Base-by-base conservation (phyloP, 352 stramenopile species). In the Globisporangium uncinulatum region DNA sequence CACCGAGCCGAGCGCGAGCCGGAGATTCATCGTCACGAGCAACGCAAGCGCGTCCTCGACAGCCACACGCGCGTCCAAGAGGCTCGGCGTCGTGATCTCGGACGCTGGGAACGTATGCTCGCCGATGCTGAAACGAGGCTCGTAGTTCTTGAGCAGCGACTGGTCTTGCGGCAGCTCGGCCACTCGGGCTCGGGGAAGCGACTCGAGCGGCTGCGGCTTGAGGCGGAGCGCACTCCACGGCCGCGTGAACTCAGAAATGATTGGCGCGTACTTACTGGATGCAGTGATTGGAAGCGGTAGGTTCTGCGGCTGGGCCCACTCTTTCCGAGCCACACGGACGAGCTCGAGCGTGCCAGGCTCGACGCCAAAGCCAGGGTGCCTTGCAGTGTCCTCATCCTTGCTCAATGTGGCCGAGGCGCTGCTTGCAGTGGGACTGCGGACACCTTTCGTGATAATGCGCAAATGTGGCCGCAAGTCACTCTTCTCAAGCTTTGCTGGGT, bases 141-240 rank as follows among this genome's bases (percentile, higher is more conserved):
- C 78, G 42, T 91, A 91, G 56, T 73, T 83, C 58, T 82, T 86
- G 47, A 89, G 54, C 36, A 89, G 50, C 15, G 68, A 75, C 2
- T 70, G 53, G 5, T 81, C 67, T 63, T 53, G 52, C 1, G 21
- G 19, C 50, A 59, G 42, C n/a, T 57, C 56, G 6, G 13, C 36
- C 19, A 19, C 56, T 44, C 52, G 36, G 3, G 15, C 49, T 7
- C 41, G 46, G 11, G 39, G 19, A 42, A 54, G 29, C 34, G 37
- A 29, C 8, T 54, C 44, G 6, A 17, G 49, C 0, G 34, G 39
- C 17, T 31, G n/a, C 5, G 29, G 2, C 3, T 37, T 39, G 32
- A 65, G n/a, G 21, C 70, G 58, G 21, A 81, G 51, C 2, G 71
- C 67, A 37, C 62, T 61, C 74, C 71, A 81, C 1, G 60, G 47